Conservation (phyloP, 2,329 filamentous ascomycete species). For the Trichoderma afroharzianum region DNA sequence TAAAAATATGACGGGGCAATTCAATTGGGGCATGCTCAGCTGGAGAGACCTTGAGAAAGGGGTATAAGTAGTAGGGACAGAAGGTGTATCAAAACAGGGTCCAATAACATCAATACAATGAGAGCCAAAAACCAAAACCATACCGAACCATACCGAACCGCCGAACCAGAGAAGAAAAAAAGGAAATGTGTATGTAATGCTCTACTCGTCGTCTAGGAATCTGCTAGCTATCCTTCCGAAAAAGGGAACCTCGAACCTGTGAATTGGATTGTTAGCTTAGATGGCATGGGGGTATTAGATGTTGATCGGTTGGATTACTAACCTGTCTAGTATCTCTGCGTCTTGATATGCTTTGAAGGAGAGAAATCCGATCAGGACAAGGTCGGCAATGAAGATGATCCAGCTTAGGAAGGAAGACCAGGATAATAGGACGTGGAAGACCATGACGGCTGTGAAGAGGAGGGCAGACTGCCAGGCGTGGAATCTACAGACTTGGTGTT, state of each 20-base stretch:
- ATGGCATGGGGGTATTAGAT: background rate
- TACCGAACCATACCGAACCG: background rate
- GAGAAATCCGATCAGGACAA: constrained; percentile 72
- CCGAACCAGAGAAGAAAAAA: background rate
- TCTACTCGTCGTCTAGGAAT: constrained; percentile 79
- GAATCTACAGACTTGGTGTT: constrained; percentile 54
- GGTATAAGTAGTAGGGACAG: constrained; percentile 16
- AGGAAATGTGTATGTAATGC: background rate
- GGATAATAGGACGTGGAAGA: constrained; percentile 80
- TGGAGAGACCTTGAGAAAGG: background rate
- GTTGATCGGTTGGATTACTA: constrained; percentile 26
- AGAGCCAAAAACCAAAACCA: background rate
- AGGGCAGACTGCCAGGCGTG: constrained; percentile 94
- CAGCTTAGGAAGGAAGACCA: constrained; percentile 84
- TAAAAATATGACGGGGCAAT: background rate
- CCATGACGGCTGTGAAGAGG: constrained; percentile 69
- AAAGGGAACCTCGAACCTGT: constrained; percentile 79
- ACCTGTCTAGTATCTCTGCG: constrained; percentile 65
- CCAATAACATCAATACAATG: background rate
- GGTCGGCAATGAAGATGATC: constrained; percentile 72
- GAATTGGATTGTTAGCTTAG: background rate
- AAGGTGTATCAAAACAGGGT: background rate
- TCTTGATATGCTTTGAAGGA: constrained; percentile 79
- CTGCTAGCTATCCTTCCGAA: constrained; percentile 82
- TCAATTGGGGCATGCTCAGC: background rate